Evolutionary conservation across 495 filamentous ascomycete genomes (phyloP).

Genomic region (Lepidopterella palustris): DNA sequence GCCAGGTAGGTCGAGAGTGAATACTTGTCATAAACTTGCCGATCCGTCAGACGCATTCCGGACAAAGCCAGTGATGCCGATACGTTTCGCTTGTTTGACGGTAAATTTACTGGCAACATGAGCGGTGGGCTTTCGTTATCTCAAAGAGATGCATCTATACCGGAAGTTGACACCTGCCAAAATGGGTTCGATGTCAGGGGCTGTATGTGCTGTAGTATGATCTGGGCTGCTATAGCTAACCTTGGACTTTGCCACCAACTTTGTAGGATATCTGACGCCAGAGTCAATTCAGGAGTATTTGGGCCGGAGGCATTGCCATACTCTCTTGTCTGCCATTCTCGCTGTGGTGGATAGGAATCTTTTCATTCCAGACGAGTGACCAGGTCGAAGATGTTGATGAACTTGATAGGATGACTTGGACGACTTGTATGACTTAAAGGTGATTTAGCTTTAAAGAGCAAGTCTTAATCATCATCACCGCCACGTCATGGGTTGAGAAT

Average conservation of each 20-base stretch:
- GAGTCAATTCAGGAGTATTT: not conserved
- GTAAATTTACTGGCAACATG: constrained; percentile 56
- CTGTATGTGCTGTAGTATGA: not conserved
- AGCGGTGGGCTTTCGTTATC: not conserved
- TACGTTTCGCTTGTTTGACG: constrained; percentile 55
- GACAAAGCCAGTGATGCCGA: constrained; percentile 71
- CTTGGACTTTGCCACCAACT: constrained; percentile 37
- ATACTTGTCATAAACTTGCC: constrained; percentile 41
- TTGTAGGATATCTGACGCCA: constrained; percentile 32
- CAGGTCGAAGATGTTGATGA: not conserved
- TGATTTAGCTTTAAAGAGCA: too few relatives aligned
- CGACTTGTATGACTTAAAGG: too few relatives aligned
- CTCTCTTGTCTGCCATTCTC: constrained; percentile 25
- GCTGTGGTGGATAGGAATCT: not conserved
- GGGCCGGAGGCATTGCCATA: not conserved
- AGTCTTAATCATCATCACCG: too few relatives aligned
- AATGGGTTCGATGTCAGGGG: not conserved
- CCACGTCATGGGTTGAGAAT: too few relatives aligned
- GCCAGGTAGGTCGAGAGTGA: constrained; percentile 2
- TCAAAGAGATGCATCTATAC: constrained; percentile 8
- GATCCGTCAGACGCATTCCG: constrained; percentile 67
- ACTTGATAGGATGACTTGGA: not conserved
- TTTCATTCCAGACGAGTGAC: not conserved
- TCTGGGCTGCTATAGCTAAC: constrained; percentile 8
- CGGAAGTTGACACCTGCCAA: constrained; percentile 17